Percentiles rank a stretch among this genome's conserved stretches.
Evolutionary conservation across 352 stramenopile species (phyloP).

Genomic region (Phytophthora rubi): DNA sequence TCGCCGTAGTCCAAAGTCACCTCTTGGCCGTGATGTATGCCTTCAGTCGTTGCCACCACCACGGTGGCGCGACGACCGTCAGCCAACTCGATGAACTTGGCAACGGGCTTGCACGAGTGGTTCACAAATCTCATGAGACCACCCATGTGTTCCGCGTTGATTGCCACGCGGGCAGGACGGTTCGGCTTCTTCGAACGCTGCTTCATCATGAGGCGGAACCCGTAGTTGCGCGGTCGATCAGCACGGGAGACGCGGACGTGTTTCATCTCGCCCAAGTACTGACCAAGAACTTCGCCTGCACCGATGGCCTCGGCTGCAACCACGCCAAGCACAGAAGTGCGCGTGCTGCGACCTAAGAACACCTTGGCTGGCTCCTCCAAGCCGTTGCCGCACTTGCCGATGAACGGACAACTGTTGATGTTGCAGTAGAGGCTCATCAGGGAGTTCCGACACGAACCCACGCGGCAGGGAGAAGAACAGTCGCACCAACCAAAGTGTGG

Average conservation of each 20-base stretch:
- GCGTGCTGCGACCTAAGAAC: not conserved
- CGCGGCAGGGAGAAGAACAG: not conserved
- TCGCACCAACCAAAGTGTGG: not conserved
- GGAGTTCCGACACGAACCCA: not conserved
- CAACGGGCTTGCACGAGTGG: not conserved
- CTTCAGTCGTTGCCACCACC: no score
- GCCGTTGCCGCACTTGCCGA: no score
- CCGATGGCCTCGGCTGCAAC: not conserved
- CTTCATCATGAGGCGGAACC: not conserved
- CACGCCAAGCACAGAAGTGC: not conserved
- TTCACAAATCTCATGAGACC: not conserved
- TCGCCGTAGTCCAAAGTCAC: no score
- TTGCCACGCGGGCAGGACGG: not conserved
- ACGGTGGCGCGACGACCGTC: no score
- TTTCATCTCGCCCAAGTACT: not conserved
- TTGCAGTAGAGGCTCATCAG: not conserved
- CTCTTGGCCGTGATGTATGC: no score
- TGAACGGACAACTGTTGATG: not conserved
- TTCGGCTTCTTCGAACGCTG: not conserved
- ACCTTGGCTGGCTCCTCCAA: not conserved
- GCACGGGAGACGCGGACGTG: not conserved
- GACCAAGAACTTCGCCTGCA: not conserved
- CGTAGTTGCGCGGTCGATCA: not conserved
- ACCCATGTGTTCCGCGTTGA: not conserved
- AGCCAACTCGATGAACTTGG: no score